Evolutionary conservation across 169 alveolate species (phyloP).

Genomic region (Plasmodium gaboni): DNA sequence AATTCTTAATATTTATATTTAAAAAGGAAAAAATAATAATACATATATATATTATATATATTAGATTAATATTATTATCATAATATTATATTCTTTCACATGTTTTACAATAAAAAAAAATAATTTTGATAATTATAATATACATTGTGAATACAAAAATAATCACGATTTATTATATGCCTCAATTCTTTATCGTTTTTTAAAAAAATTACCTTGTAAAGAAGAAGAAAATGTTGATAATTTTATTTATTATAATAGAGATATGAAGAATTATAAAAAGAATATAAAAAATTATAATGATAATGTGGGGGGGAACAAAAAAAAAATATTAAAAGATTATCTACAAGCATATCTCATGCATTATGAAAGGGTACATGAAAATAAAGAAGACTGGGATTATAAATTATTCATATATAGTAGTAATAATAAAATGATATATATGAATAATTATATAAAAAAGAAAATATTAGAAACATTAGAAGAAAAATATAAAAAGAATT

Average conservation of each 20-base stretch:
- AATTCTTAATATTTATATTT: too few species aligned
- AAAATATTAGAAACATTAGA: slow-evolving; percentile 21
- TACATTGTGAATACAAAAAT: neutral
- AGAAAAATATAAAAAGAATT: slow-evolving; percentile 42
- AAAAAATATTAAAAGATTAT: neutral
- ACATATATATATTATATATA: too few species aligned
- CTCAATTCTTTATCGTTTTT: slow-evolving; percentile 27
- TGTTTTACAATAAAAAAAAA: neutral
- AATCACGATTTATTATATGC: neutral
- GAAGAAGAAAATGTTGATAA: slow-evolving; percentile 62
- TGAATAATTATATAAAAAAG: slow-evolving; percentile 32
- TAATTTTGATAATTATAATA: neutral
- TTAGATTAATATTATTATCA: too few species aligned
- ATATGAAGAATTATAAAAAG: neutral
- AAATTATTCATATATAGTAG: slow-evolving; percentile 31
- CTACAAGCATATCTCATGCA: slow-evolving; percentile 22
- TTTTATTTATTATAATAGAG: slow-evolving; percentile 56
- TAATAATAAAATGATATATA: slow-evolving; percentile 38
- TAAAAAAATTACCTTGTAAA: slow-evolving; percentile 52
- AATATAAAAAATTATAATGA: neutral
- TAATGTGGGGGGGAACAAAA: neutral
- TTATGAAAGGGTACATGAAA: slow-evolving; percentile 30
- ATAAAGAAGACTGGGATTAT: slow-evolving; percentile 26
- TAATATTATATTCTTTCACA: too few species aligned
- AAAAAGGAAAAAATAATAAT: too few species aligned